Base-by-base conservation (phyloP, 2,329 filamentous ascomycete species). In the Neonectria punicea region DNA sequence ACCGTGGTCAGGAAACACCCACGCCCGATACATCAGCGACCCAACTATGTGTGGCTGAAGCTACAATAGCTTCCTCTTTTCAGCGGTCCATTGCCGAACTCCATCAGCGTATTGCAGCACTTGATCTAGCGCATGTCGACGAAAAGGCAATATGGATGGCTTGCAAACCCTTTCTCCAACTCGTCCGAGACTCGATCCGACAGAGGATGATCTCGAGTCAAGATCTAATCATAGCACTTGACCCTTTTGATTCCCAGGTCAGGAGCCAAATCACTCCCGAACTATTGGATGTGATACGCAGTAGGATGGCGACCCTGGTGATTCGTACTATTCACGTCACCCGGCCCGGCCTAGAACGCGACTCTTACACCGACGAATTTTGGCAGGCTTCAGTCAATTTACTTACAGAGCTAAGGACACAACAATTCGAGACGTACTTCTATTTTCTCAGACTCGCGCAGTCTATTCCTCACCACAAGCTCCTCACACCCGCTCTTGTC, bases 201-300 rank as follows among this genome's bases (percentile, higher is more conserved):
- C 18, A 20, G 28, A 67, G 60, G 32, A 59, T 51, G 28, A 58
- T 72, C 14, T 66, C 65, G 10, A 55, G 43, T 28, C 50, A 65
- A 20, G 70, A 74, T 50, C 44, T 74, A 53, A 39, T 65, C 22
- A 46, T 64, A 25, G 60, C 67, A 14, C 56, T 73, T 14, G 67
- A 72, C n/a, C 67, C 69, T 6, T 71, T 73, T 20, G 63, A 67
- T 47, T 49, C 57, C 16, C 18, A 46, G 6, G 22, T 65, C 8
- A 68, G 50, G 39, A n/a, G 32, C 11, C 62, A 51, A 34, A 32
- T 53, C 11, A n/a, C 41, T 8, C 8, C 30, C 7, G 22, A 41
- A 49, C 13, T 61, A 5, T 49, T 71, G 6, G 71, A 72, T 20
- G 34, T 55, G 10, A 53, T 61, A 3, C 57, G 58, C 16, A 63